Conservation (phyloP, 1,284 basidiomycete species). For the Sutorius eximius region DNA sequence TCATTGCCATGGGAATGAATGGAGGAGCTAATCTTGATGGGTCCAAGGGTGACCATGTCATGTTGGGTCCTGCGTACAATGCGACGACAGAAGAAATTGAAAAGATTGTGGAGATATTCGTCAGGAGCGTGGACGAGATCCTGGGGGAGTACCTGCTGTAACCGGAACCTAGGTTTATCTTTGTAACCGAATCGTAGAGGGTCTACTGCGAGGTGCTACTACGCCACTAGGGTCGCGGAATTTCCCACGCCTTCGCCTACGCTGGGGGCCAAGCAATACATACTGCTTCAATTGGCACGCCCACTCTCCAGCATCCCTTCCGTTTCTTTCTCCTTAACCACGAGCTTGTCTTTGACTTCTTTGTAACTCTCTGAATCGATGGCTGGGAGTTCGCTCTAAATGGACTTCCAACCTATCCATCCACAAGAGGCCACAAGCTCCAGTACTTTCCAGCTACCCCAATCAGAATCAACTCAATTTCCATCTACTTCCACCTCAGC, state of each 20-base stretch:
- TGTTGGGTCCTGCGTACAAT: slow-evolving; percentile 77
- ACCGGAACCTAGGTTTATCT: not conserved
- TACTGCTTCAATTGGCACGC: slow-evolving; percentile 32
- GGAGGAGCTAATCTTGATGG: slow-evolving; percentile 71
- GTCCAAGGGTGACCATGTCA: slow-evolving; percentile 65
- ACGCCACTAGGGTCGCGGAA: slow-evolving; percentile 12
- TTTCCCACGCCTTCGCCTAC: slow-evolving; percentile 36
- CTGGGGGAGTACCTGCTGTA: slow-evolving; percentile 39
- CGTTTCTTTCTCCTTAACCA: slow-evolving; percentile 30
- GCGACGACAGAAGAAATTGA: slow-evolving; percentile 65
- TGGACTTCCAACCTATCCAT: slow-evolving; percentile 75
- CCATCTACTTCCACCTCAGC: slow-evolving; percentile 35
- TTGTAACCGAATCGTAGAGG: not conserved
- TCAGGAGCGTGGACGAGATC: slow-evolving; percentile 63
- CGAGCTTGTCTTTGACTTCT: slow-evolving; percentile 27
- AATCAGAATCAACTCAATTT: slow-evolving; percentile 40
- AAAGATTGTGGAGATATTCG: slow-evolving; percentile 61
- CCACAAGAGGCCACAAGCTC: slow-evolving; percentile 67
- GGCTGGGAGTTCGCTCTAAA: slow-evolving; percentile 81
- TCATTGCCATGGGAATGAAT: slow-evolving; percentile 70
- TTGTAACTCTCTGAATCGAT: slow-evolving; percentile 56
- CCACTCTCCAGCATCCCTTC: slow-evolving; percentile 11
- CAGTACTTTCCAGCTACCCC: slow-evolving; percentile 41
- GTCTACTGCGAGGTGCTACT: not conserved
- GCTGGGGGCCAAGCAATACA: slow-evolving; percentile 28